Evolutionary conservation across 2,329 filamentous ascomycete species (phyloP).

Genomic region (Epichloe glyceriae): DNA sequence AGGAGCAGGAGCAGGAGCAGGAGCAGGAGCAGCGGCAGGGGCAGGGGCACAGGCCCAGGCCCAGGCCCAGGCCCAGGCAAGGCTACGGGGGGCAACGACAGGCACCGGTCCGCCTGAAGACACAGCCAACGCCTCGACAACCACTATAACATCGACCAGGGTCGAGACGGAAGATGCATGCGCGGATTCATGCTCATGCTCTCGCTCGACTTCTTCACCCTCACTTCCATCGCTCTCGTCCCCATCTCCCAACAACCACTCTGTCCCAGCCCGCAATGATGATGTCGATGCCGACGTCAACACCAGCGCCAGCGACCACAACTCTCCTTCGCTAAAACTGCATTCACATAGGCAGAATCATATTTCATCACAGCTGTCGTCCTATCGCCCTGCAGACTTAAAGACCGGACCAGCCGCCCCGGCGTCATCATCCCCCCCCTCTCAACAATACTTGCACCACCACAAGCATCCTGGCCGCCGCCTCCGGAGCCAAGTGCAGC

Average conservation of each 20-base stretch:
- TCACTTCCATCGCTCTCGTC: background rate
- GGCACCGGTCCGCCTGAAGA: background rate
- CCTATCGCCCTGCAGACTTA: constrained; percentile 40
- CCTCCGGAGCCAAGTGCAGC: background rate
- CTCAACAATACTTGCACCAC: constrained; percentile 8
- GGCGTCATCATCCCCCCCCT: constrained; percentile 11
- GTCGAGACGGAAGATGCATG: background rate
- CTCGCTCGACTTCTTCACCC: background rate
- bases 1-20: background rate
- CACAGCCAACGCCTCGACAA: background rate
- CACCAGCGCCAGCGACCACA: background rate
- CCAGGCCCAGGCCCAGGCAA: too few species aligned
- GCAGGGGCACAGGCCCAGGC: background rate
- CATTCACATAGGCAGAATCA: constrained; percentile 40
- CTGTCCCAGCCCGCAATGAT: background rate
- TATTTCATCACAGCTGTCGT: constrained; percentile 42
- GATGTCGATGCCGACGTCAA: background rate
- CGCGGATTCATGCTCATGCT: background rate
- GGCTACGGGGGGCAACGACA: background rate
- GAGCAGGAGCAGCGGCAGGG: background rate
- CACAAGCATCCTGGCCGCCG: constrained; percentile 5
- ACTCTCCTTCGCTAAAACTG: constrained; percentile 8
- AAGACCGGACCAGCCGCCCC: constrained; percentile 15
- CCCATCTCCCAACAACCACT: background rate
- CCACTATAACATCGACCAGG: background rate